phyloP scores from a whole-genome alignment of 495 filamentous ascomycete species.

The Polyplosphaeria fusca region DNA sequence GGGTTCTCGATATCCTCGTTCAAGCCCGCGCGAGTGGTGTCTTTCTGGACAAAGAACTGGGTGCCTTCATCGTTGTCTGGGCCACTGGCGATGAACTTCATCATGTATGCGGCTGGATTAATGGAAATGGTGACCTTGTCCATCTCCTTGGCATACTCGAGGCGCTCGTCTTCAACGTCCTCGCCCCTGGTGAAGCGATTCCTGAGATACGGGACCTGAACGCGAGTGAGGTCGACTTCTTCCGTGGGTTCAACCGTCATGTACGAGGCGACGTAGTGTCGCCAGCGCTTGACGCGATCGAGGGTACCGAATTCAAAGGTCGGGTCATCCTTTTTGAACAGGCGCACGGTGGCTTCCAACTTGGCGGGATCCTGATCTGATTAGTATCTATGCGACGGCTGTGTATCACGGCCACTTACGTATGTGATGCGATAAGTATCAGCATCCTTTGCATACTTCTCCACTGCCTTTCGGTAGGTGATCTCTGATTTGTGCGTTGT shows the following conservation, averaged over 20 bases:
- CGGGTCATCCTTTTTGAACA: slow-evolving; percentile 75
- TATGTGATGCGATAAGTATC: slow-evolving; percentile 83
- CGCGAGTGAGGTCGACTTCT: slow-evolving; percentile 62
- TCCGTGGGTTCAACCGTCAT: slow-evolving; percentile 86
- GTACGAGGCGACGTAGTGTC: slow-evolving; percentile 90
- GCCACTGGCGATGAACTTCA: slow-evolving; percentile 23
- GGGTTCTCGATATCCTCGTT: slow-evolving; percentile 34
- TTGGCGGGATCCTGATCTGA: slow-evolving; percentile 42
- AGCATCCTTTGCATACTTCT: slow-evolving; percentile 82
- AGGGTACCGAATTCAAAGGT: slow-evolving; percentile 63
- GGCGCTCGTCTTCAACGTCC: slow-evolving; percentile 41
- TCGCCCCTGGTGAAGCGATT: slow-evolving; percentile 66
- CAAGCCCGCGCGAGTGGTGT: slow-evolving; percentile 6
- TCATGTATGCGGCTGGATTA: slow-evolving; percentile 10
- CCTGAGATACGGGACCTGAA: slow-evolving; percentile 66
- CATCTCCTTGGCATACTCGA: slow-evolving; percentile 17
- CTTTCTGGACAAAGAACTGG: slow-evolving; percentile 19
- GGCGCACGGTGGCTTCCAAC: slow-evolving; percentile 60
- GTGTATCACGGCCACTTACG: slow-evolving; percentile 53
- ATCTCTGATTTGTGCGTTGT: slow-evolving; percentile 84
- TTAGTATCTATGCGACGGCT: slow-evolving; percentile 10
- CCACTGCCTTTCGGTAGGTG: slow-evolving; percentile 78
- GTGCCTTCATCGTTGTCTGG: slow-evolving; percentile 5
- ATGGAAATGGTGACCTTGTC: slow-evolving; percentile 29
- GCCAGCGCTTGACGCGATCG: slow-evolving; percentile 64